Conservation (phyloP, 495 filamentous ascomycete genomes). For the Aspergillus avenaceus region DNA sequence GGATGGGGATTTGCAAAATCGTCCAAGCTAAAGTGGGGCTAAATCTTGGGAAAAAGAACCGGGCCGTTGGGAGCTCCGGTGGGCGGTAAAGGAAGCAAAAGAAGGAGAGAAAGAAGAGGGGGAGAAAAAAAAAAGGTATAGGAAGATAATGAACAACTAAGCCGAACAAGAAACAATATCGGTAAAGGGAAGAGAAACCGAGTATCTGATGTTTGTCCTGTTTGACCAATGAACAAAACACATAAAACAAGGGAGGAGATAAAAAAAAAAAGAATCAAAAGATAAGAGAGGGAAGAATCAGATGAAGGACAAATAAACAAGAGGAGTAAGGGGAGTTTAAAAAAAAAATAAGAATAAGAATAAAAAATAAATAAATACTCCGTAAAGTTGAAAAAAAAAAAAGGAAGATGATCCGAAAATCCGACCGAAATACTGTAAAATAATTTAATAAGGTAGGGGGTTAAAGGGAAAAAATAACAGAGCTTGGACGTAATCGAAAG, state of each 20-base stretch:
- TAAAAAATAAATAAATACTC: too few relatives aligned
- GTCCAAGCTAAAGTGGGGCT: conserved; percentile 29
- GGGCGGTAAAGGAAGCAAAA: conserved; percentile 4
- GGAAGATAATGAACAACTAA: background rate
- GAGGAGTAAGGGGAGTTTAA: too few relatives aligned
- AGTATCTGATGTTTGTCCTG: background rate
- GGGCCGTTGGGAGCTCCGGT: conserved; percentile 12
- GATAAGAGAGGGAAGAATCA: background rate
- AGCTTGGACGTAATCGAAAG: background rate
- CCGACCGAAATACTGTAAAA: too few relatives aligned
- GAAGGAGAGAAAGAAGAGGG: background rate
- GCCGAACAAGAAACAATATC: conserved; percentile 6
- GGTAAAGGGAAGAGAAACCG: conserved; percentile 10
- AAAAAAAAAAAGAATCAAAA: background rate
- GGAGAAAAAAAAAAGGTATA: conserved; percentile 3
- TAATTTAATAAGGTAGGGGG: too few relatives aligned
- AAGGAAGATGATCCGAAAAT: background rate
- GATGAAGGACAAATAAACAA: background rate
- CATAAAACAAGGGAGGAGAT: background rate
- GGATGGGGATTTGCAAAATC: conserved; percentile 15
- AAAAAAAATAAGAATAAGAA: background rate
- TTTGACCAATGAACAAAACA: background rate
- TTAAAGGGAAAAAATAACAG: background rate
- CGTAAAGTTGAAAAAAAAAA: background rate
- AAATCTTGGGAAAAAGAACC: conserved; percentile 18